Evolutionary conservation across 495 filamentous ascomycete genomes (phyloP), one percentile per base, ranked within the genome.

Genomic region (Podospora fimiseda): DNA sequence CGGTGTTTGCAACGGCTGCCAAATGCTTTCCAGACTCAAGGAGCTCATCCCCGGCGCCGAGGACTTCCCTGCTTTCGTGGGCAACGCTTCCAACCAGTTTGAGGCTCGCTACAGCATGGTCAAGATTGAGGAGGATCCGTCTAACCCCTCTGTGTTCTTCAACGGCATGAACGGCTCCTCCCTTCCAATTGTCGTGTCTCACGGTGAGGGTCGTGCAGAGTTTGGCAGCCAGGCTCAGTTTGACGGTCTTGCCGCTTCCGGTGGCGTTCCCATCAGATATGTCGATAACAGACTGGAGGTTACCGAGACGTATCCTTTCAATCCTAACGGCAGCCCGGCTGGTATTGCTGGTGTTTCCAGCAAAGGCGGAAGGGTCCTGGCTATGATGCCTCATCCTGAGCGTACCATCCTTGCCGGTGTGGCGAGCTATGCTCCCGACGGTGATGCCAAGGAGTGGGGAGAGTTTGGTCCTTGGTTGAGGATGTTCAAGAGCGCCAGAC

Each of bases 321-420:
- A 98, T 72, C 90, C 93, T 14, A 97, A 96, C 66, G 93, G 93
- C 24, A 91, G 86, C 64, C 88, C 88, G 9, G 80, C 80, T 38
- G 93, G 90, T 64, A 86, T 97, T 59, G 87, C 93, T 1, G 91
- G 84, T 59, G 82, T 97, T 1, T 78, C 83, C 42, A 92, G 80
- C 59, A 74, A 70, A 47, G 85, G 96, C 64, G 93, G 93, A 1
- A 81, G 93, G 55, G 89, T 95, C 0, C 61, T 97, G 60, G 91
- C 89, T 9, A 82, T 96, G 74, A 97, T 97, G 92, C 93, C 93
- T 60, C 92, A 96, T 71, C 90, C 91, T 8, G 92, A 97, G 72
- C 80, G 92, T 5, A 95, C 90, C n/a, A 80, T 95, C 27, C 69
- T 96, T 73, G 83, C 77, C 54, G 87, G 90, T 56, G 84, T 90